Evolutionary conservation across 1,284 basidiomycete genomes (phyloP), one percentile per base, ranked within the genome.

Genomic region (Rhizopogon hawkerae): DNA sequence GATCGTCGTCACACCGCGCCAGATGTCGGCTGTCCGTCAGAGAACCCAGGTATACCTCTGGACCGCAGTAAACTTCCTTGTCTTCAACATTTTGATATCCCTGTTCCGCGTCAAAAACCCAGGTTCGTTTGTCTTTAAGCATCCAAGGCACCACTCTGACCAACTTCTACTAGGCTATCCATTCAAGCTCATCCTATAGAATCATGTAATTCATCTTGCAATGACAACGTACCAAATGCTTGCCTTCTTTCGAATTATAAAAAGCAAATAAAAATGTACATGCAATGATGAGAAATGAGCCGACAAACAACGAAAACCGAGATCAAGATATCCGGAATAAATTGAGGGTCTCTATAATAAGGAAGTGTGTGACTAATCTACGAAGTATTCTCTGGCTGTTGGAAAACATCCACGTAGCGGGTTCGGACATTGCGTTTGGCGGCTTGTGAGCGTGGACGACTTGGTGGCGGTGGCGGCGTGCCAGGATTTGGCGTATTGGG

Each of bases 71-170:
- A 77, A 90, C 52, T 71, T 96, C 64, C 74, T 92, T 58, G 76
- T 96, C 51, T 93, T 93, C 67, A 94, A 92, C 43, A 74, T 95
- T 55, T 73, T 98, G 39, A 73, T 98, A 49, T 89, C 88, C 42
- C 64, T 98, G 38, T 98, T 98, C 78, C 81, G 82, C 61, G 74
- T 93, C 56, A 98, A 98, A 74, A 96, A 97, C 69, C 77, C 82
- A 67, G 85, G 87, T 86, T 55, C 42, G 76, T 67, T 8, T 23
- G 49, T 33, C 35, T 48, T 14, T 3, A 21, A n/a, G 9, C 14
- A 33, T 38, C 16, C 13, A 6, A 35, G 36, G 14, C 8, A 8
- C 35, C 34, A 10, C 51, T 54, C 11, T 53, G 51, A 38, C 23
- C 4, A 4, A 13, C 38, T 38, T 21, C 2, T 3, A 37, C 23